Conservation (phyloP, 495 filamentous ascomycete species). For the Tricharina praecox region DNA sequence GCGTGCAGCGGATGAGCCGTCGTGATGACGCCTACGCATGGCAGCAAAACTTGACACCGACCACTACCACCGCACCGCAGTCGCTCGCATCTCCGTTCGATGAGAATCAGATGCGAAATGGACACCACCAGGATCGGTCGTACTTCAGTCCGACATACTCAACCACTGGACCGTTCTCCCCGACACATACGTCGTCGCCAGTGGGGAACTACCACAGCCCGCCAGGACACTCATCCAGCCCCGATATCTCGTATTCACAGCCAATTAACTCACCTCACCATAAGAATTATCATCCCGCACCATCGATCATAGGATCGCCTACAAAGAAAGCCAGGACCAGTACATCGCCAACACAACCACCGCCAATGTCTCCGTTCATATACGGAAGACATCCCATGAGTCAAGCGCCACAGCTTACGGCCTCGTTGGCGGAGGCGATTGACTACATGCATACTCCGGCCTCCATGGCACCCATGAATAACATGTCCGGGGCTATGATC, state of each 20-base stretch:
- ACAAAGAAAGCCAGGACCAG: conserved; percentile 24
- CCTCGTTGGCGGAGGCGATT: conserved; percentile 16
- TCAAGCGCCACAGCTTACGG: conserved; percentile 18
- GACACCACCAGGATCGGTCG: neutral
- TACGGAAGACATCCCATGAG: conserved; percentile 17
- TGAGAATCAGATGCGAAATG: neutral
- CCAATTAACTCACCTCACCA: conserved; percentile 18
- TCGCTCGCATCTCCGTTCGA: conserved; percentile 17
- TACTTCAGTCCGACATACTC: conserved; percentile 1
- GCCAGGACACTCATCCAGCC: conserved; percentile 17
- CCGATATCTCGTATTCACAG: conserved; percentile 18
- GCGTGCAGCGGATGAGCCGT: neutral
- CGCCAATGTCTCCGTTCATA: conserved; percentile 19
- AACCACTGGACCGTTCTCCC: conserved; percentile 18
- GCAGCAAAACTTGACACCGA: conserved; percentile 22
- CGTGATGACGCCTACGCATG: conserved; percentile 14
- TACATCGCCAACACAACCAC: conserved; percentile 22
- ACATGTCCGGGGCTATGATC: conserved; percentile 17
- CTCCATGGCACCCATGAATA: conserved; percentile 13
- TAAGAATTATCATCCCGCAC: conserved; percentile 23
- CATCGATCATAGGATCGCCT: conserved; percentile 17
- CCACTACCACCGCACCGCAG: conserved; percentile 6
- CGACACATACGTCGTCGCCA: conserved; percentile 17
- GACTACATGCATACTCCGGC: conserved; percentile 14
- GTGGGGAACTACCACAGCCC: conserved; percentile 22